These are phyloP conservation scores for Yamadazyma kanchanaburiensis DNA, from an alignment of 1,139 yeast genomes.

Conservation along the genomic window DNA sequence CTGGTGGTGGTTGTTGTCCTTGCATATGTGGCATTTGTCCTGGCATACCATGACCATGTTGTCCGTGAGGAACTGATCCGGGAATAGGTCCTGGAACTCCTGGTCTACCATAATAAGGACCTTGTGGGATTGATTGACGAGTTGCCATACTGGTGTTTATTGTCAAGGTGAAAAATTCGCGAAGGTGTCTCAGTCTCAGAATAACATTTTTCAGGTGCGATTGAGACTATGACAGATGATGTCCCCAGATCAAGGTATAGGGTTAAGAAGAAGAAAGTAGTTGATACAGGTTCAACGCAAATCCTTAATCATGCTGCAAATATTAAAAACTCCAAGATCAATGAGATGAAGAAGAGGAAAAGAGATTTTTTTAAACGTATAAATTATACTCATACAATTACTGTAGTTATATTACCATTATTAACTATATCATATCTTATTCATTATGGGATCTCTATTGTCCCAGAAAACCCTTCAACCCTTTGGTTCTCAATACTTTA, in stretches of 20 bases:
- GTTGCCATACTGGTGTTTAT: no score
- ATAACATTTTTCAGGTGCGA: no score
- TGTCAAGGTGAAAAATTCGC: constrained; percentile 1
- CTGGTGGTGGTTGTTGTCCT: constrained; percentile 1
- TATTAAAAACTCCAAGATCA: constrained; percentile 15
- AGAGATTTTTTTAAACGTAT: constrained; percentile 32
- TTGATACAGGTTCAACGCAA: constrained; percentile 4
- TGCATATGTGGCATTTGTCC: constrained; percentile 1
- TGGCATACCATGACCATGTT: no score
- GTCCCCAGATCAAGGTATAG: no score
- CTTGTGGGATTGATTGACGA: constrained; percentile 9
- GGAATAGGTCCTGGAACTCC: no score
- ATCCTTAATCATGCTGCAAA: constrained; percentile 20
- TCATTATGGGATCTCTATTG: constrained; percentile 14
- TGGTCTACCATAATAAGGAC: constrained; percentile 1
- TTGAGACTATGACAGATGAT: constrained; percentile 6
- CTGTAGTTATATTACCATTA: constrained; percentile 32
- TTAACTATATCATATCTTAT: constrained; percentile 22
- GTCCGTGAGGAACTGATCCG: no score
- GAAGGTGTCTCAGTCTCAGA: neutral
- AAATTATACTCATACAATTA: constrained; percentile 29
- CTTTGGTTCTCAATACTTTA: constrained; percentile 31
- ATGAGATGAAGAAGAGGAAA: constrained; percentile 26
- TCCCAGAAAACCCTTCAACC: constrained; percentile 25
- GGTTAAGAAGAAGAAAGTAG: constrained; percentile 11